A percentile compares a stretch with the other conserved stretches of the same genome.
Evolutionary conservation across 257 asterid species (phyloP).

Genomic region (Ligustrum vulgare): DNA sequence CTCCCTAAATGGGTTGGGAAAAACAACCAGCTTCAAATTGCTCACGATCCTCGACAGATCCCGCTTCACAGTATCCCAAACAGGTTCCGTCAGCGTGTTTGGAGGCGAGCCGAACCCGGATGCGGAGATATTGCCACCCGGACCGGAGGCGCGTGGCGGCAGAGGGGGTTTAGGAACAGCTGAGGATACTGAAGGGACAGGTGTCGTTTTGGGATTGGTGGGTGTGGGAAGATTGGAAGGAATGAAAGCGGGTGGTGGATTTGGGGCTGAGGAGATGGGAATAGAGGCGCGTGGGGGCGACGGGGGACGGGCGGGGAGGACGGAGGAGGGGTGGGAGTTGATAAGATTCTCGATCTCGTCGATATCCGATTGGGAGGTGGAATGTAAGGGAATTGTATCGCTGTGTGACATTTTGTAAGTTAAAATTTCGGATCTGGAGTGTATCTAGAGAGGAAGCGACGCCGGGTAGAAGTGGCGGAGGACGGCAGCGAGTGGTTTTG

Average conservation of each 20-base stretch:
- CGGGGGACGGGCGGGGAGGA: slow-evolving; percentile 79
- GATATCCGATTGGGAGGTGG: slow-evolving; percentile 87
- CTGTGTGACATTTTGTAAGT: slow-evolving; percentile 60
- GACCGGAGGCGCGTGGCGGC: slow-evolving; percentile 36
- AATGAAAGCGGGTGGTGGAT: slow-evolving; percentile 45
- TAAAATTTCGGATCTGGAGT: neutral
- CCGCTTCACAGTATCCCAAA: slow-evolving; percentile 91
- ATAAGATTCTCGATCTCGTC: slow-evolving; percentile 98
- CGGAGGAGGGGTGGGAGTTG: slow-evolving; percentile 61
- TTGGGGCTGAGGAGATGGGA: slow-evolving; percentile 57
- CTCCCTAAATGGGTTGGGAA: slow-evolving; percentile 89
- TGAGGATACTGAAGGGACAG: slow-evolving; percentile 29
- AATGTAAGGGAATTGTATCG: slow-evolving; percentile 77
- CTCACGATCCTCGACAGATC: slow-evolving; percentile 88
- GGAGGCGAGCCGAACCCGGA: slow-evolving; percentile 74
- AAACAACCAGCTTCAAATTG: slow-evolving; percentile 88
- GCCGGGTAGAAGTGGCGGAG: neutral
- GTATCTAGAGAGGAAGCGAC: neutral
- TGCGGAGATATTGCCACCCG: slow-evolving; percentile 27
- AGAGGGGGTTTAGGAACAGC: neutral
- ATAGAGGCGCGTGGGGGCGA: slow-evolving; percentile 60
- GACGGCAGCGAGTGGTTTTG: neutral
- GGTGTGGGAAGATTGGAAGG: slow-evolving; percentile 62
- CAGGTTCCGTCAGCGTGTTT: slow-evolving; percentile 91
- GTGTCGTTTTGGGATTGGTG: slow-evolving; percentile 37